phyloP scores from a whole-genome alignment of 129 eudicot species.

The Deinandra increscens region DNA sequence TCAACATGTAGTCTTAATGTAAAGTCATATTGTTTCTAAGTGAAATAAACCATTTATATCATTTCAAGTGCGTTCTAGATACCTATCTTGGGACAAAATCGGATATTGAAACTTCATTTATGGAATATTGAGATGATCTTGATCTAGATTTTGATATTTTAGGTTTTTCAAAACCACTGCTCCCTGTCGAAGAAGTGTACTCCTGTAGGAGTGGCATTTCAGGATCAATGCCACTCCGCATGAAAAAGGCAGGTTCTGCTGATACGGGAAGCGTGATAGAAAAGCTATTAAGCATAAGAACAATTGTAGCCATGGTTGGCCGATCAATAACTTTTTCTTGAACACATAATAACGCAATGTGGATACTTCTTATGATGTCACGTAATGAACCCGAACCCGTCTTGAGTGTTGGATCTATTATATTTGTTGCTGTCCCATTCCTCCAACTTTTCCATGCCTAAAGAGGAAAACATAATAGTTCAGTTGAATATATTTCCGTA shows the following conservation, averaged over 20 bases:
- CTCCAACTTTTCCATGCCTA: constrained; percentile 2
- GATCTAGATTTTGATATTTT: background rate
- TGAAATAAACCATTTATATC: background rate
- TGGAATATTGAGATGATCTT: background rate
- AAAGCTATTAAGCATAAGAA: background rate
- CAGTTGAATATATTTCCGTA: background rate
- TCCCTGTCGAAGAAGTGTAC: background rate
- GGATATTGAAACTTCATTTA: background rate
- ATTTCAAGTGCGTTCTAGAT: background rate
- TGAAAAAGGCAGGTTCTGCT: constrained; percentile 1
- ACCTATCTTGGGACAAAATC: background rate
- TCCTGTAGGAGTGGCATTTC: constrained; percentile 5
- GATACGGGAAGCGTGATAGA: background rate
- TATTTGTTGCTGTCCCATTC: background rate
- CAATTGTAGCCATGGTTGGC: background rate
- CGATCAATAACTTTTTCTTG: background rate
- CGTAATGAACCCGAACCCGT: background rate
- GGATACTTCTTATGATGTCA: background rate
- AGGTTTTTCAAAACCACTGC: too few species aligned
- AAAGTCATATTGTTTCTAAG: background rate
- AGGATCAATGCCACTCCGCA: background rate
- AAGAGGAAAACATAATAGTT: background rate
- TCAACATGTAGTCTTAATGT: background rate
- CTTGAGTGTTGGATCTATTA: background rate
- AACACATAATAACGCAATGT: background rate